Evolutionary conservation across 805 yeast genomes (phyloP).

Genomic region (Maudiozyma turicensis): DNA sequence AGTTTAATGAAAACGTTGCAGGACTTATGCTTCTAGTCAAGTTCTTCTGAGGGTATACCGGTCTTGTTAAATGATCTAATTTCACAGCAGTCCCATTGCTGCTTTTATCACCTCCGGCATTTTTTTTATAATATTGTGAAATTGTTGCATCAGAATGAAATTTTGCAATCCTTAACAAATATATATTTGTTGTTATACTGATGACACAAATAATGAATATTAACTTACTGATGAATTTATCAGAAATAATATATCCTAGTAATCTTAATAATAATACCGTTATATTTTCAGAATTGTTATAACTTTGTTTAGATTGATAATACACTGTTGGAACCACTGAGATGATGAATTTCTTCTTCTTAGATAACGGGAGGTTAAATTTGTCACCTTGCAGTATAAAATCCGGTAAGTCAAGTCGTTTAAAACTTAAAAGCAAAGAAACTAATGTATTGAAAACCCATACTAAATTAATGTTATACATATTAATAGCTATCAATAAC

Average conservation of each 20-base stretch:
- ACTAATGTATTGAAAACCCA: constrained; percentile 33
- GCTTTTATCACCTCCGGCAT: neutral
- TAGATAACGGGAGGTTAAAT: constrained; percentile 25
- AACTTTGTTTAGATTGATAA: constrained; percentile 39
- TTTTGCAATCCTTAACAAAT: constrained; percentile 79
- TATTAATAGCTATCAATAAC: constrained; percentile 51
- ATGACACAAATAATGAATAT: constrained; percentile 62
- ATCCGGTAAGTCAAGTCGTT: constrained; percentile 27
- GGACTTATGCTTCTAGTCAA: neutral
- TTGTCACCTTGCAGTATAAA: constrained; percentile 11
- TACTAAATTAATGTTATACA: constrained; percentile 60
- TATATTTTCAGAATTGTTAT: constrained; percentile 4
- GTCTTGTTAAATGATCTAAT: no score
- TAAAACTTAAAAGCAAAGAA: neutral
- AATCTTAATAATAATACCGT: constrained; percentile 38
- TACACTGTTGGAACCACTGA: constrained; percentile 49
- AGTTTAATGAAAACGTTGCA: neutral
- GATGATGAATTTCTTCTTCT: constrained; percentile 39
- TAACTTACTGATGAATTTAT: constrained; percentile 69
- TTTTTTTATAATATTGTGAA: constrained; percentile 18
- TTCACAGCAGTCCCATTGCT: neutral
- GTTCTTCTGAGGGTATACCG: no score
- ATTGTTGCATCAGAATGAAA: constrained; percentile 41
- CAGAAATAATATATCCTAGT: constrained; percentile 63
- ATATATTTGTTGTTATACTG: constrained; percentile 73